Conservation (phyloP, 352 stramenopile species). For the Elongisporangium anandrum region DNA sequence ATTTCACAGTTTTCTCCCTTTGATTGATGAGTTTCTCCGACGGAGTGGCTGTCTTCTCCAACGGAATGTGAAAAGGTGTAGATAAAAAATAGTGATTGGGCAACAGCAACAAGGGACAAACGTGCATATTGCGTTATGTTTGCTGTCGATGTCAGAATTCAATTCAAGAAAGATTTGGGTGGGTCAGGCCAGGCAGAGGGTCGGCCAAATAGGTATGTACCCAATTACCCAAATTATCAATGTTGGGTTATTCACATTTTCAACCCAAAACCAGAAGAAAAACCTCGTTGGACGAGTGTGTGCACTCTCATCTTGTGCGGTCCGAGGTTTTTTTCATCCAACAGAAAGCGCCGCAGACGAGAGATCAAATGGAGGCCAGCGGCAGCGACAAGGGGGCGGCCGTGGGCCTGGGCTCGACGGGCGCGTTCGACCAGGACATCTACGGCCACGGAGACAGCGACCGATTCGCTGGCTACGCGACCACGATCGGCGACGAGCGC, state of each 20-base stretch:
- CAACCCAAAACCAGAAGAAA: background rate
- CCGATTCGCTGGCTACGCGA: conserved; percentile 57
- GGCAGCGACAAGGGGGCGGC: conserved; percentile 21
- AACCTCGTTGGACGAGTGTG: background rate
- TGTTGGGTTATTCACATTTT: background rate
- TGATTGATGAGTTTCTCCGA: too few relatives aligned
- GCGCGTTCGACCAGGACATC: conserved; percentile 76
- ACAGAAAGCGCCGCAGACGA: background rate
- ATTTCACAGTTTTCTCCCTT: too few relatives aligned
- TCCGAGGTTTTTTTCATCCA: background rate
- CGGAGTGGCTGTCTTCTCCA: too few relatives aligned
- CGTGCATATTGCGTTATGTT: too few relatives aligned
- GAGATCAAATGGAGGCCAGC: conserved; percentile 8
- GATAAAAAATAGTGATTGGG: too few relatives aligned
- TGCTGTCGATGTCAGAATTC: too few relatives aligned
- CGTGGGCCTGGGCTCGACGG: conserved; percentile 54
- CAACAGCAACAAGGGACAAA: too few relatives aligned
- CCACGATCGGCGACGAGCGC: conserved; percentile 53
- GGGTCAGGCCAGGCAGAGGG: too few relatives aligned
- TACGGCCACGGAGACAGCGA: conserved; percentile 41
- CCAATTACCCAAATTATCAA: background rate
- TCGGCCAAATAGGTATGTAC: too few relatives aligned
- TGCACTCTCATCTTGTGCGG: background rate
- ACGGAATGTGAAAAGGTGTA: too few relatives aligned
- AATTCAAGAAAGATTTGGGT: too few relatives aligned